Conservation (phyloP, 169 alveolate genomes). For the Babesia ovis region DNA sequence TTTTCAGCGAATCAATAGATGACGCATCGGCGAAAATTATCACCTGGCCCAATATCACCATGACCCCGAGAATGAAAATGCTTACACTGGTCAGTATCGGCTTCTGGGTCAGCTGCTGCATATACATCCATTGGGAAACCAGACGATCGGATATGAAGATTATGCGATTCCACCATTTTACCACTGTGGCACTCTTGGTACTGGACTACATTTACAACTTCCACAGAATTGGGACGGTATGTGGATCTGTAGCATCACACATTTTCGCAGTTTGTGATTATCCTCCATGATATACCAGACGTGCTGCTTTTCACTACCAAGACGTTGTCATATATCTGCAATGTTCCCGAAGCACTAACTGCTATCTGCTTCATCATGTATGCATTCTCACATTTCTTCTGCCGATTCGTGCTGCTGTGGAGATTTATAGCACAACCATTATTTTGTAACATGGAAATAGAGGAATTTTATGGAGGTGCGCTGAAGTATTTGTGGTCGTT, state of each 20-base stretch:
- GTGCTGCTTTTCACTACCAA: conserved; percentile 69
- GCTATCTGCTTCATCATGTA: conserved; percentile 15
- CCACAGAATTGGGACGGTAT: conserved; percentile 59
- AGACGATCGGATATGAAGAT: conserved; percentile 65
- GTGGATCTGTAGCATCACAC: background rate
- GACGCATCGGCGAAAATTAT: conserved; percentile 12
- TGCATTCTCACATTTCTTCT: conserved; percentile 54
- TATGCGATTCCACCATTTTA: conserved; percentile 64
- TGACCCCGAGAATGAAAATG: conserved; percentile 14
- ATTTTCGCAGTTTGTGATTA: conserved; percentile 43
- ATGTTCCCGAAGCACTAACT: background rate
- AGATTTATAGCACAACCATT: conserved; percentile 43
- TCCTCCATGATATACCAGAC: conserved; percentile 80
- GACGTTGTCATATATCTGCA: conserved; percentile 44
- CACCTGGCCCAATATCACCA: conserved; percentile 52
- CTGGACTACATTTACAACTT: conserved; percentile 41
- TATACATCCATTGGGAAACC: conserved; percentile 62
- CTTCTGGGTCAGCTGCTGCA: conserved; percentile 61
- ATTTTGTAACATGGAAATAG: conserved; percentile 29
- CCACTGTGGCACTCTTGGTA: conserved; percentile 40
- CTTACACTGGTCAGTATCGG: conserved; percentile 49
- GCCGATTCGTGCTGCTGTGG: conserved; percentile 36
- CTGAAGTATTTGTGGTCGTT: conserved; percentile 38
- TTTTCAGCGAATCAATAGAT: conserved; percentile 29
- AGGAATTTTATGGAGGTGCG: conserved; percentile 36